Base-by-base conservation (phyloP, 1,284 basidiomycete genomes). In the Ceratobasidium sp. region DNA sequence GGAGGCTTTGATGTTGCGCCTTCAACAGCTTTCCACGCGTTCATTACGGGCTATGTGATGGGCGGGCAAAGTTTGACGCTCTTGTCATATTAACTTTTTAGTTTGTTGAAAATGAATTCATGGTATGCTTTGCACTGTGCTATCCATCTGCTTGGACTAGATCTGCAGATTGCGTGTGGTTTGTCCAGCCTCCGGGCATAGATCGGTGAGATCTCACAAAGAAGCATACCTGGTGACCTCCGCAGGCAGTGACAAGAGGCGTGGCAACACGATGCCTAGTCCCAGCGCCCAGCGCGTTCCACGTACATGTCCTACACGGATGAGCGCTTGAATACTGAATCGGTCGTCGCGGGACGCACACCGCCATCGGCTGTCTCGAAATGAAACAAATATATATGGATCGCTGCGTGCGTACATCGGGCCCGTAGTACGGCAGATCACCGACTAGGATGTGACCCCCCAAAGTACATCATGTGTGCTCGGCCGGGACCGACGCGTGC, bases 201-300 rank as follows among this genome's bases (percentile, higher is more conserved):
- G 21, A 41, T 41, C 36, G 39, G 18, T 21, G 57, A 16, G 57
- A 59, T 59, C 57, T 2, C n/a, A 23, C 23, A 18, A 41, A 59
- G 57, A 59, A 59, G 36, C 36, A 1, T 59, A 21, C 57, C 57
- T 21, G 14, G 36, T 39, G 2, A 28, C 23, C 23, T 30, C 50
- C 28, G 9, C 50, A 28, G 50, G 50, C 50, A 30, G 50, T 59
- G 57, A 26, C 14, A 59, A 59, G 43, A 59, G 57, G 57, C 57
- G 57, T 59, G 55, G 55, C 32, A 30, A n/a, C n/a, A 36, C 32
- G 6, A 4, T 50, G 50, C 23, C 50, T 26, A 52, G 50, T 28
- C 50, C 5, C 53, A 41, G 57, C 57, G 57, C 57, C 57, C 28
- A 59, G 57, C 57, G 57, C 34, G 14, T 21, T 9, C 43, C 18